Evolutionary conservation across 1,284 basidiomycete genomes (phyloP).

Genomic region (Cutaneotrichosporon spelunceum): DNA sequence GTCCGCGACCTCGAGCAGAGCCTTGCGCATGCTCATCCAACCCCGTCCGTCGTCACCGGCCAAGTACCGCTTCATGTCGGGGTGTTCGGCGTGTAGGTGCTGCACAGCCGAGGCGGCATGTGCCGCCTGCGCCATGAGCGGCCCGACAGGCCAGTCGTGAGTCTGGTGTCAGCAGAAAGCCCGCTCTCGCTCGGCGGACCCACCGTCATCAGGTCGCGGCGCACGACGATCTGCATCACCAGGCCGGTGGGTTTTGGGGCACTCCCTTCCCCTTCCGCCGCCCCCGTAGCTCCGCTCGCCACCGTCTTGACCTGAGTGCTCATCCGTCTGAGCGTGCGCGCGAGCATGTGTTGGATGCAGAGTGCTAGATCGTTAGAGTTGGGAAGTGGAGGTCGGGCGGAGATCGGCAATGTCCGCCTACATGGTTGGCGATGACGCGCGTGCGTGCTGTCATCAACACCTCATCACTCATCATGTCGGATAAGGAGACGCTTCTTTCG

Average conservation of each 20-base stretch:
- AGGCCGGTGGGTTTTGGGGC: conserved; percentile 35
- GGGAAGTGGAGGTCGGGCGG: background rate
- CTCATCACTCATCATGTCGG: conserved; percentile 47
- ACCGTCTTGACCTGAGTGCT: background rate
- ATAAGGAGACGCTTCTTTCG: conserved; percentile 72
- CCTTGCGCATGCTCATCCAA: conserved; percentile 48
- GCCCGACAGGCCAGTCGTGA: conserved; percentile 53
- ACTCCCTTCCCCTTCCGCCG: background rate
- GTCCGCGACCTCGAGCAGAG: conserved; percentile 43
- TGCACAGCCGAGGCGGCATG: conserved; percentile 54
- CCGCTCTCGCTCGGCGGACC: conserved; percentile 8
- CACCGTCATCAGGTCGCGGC: conserved; percentile 46
- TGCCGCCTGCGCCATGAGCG: conserved; percentile 55
- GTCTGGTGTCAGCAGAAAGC: conserved; percentile 24
- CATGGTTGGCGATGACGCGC: background rate
- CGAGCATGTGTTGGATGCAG: background rate
- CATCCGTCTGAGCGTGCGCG: background rate
- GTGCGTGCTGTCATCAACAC: background rate
- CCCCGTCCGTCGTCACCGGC: conserved; percentile 37
- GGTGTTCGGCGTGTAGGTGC: conserved; percentile 35
- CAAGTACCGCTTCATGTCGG: conserved; percentile 43
- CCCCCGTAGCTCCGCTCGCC: too few relatives aligned
- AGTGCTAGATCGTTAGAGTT: background rate
- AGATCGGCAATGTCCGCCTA: background rate
- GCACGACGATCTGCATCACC: conserved; percentile 52